phyloP scores from a whole-genome alignment of 2,329 filamentous ascomycete species.

The Sarocladium strictum region DNA sequence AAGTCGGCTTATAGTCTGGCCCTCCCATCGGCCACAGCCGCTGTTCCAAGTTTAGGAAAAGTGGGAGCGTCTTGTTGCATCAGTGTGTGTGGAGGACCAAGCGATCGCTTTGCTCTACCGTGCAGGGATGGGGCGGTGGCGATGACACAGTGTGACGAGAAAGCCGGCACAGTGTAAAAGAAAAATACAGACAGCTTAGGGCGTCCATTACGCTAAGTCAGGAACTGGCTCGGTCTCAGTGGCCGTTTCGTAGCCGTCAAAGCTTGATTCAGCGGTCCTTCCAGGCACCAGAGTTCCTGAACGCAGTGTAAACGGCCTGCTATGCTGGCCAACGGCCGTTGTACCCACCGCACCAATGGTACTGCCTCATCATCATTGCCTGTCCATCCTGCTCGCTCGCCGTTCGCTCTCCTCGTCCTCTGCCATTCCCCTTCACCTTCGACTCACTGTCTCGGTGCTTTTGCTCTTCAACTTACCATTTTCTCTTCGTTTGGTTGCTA shows the following conservation, averaged over 20 bases:
- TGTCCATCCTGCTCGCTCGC: not conserved
- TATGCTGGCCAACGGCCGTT: not conserved
- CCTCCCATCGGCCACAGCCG: constrained; percentile 6
- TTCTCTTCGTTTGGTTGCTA: constrained; percentile 17
- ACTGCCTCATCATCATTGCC: not conserved
- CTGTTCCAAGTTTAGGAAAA: constrained; percentile 8
- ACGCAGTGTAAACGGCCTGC: not conserved
- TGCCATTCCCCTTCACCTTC: not conserved
- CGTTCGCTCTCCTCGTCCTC: constrained; percentile 2
- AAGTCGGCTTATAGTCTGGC: not conserved
- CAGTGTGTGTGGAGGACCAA: constrained; percentile 6
- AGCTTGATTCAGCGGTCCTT: not conserved
- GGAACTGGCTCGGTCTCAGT: not conserved
- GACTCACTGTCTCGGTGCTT: constrained; percentile 3
- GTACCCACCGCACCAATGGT: not conserved
- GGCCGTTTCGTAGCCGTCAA: not conserved
- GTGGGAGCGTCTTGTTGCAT: not conserved
- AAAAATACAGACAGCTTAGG: not conserved
- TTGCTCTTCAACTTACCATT: constrained; percentile 7
- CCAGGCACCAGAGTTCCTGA: not conserved
- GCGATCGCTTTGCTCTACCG: constrained; percentile 6
- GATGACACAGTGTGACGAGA: constrained; percentile 1
- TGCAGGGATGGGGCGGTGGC: not conserved
- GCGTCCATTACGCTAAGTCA: not conserved
- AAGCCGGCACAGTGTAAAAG: not conserved